A percentile compares a stretch with the other conserved stretches of the same genome.
phyloP scores from a whole-genome alignment of 2,329 filamentous ascomycete genomes.

The Hortaea werneckii region DNA sequence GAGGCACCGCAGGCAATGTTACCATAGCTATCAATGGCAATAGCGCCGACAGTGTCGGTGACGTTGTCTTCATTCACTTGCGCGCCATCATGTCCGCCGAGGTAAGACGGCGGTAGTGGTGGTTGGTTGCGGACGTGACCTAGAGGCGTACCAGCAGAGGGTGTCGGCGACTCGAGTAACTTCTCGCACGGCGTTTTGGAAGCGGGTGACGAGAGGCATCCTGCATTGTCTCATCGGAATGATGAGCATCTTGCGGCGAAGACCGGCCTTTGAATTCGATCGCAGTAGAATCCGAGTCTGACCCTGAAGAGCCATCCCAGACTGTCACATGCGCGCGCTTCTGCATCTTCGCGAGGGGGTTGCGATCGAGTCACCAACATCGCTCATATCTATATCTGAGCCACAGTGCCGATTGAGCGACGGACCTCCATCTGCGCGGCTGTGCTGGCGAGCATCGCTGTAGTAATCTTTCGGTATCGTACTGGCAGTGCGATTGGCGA shows the following conservation, averaged over 20 bases:
- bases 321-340: neutral
- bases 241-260: too few relatives aligned
- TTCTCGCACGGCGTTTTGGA: neutral
- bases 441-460: neutral
- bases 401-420: neutral
- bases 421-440: neutral
- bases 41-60: constrained; percentile 91
- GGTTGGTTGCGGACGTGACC: neutral
- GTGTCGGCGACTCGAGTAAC: neutral
- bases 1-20: constrained; percentile 91
- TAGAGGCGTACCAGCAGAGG: neutral
- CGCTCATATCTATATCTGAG: constrained; percentile 16
- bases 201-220: neutral
- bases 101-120: neutral
- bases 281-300: constrained; percentile 12
- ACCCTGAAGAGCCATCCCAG: constrained; percentile 32
- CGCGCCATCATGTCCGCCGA: neutral
- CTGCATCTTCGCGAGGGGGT: constrained; percentile 2
- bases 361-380: constrained; percentile 10
- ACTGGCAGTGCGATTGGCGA: constrained; percentile 35
- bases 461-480: neutral
- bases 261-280: neutral
- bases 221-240: neutral
- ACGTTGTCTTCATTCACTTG: constrained; percentile 51
- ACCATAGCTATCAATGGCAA: constrained; percentile 77